Conservation (phyloP, 495 filamentous ascomycete species). For the Tuber magnatum region DNA sequence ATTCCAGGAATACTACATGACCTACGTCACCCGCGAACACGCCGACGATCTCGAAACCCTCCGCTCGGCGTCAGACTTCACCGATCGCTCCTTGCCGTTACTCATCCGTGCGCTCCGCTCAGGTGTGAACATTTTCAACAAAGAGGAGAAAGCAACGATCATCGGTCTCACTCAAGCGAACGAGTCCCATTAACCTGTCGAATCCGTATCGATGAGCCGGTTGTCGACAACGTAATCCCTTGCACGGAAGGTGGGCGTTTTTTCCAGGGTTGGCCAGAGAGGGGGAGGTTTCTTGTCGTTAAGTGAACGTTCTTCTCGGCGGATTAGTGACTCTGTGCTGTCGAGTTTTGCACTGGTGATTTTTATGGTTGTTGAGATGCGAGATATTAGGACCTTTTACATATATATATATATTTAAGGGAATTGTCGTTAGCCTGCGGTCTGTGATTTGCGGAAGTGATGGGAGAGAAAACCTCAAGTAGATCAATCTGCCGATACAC, state of each 20-base stretch:
- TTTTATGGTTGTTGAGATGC: constrained; percentile 37
- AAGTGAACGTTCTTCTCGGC: constrained; percentile 36
- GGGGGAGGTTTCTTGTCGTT: constrained; percentile 33
- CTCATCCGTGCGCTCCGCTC: constrained; percentile 61
- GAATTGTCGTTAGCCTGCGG: not conserved
- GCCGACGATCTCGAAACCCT: constrained; percentile 64
- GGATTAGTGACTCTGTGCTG: constrained; percentile 35
- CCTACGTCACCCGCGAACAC: constrained; percentile 58
- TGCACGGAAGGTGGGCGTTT: constrained; percentile 31
- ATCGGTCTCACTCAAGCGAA: constrained; percentile 2
- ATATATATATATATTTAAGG: constrained; percentile 2
- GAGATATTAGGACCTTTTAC: constrained; percentile 26
- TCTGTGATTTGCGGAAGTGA: not conserved
- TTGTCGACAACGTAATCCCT: constrained; percentile 32
- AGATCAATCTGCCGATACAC: constrained; percentile 40
- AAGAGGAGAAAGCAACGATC: constrained; percentile 33
- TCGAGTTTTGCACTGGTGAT: constrained; percentile 38
- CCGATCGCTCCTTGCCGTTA: constrained; percentile 53
- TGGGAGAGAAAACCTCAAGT: constrained; percentile 29
- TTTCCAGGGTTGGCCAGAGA: constrained; percentile 38
- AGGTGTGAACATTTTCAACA: constrained; percentile 44
- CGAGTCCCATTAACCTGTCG: not conserved
- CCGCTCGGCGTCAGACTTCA: constrained; percentile 61
- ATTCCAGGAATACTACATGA: constrained; percentile 61
- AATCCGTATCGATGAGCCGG: not conserved